Base-by-base conservation (phyloP, 257 asterid species). In the Oldenlandia corymbosa region DNA sequence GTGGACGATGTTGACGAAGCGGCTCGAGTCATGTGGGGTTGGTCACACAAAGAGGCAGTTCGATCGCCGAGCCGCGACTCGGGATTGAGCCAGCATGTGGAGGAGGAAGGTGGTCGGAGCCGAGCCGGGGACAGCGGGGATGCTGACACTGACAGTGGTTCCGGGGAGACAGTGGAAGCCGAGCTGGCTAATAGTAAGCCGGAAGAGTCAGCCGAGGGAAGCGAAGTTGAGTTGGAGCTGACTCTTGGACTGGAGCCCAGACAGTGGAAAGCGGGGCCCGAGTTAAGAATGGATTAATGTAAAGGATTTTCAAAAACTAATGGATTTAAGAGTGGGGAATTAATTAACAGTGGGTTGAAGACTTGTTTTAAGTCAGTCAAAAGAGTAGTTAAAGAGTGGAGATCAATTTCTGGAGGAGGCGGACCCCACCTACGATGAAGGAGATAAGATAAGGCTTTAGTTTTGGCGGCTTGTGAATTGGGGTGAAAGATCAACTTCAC, bases 1-100 rank as follows among this genome's bases (percentile, higher is more conserved):
- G 81, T 75, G 1, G 76, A 72, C 0, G 84, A 79, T 2, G 81
- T 75, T 0, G 76, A 72, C 3, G 65, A 68, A 26, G 80, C 81
- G 32, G 84, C 84, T 34, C 72, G 78, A 27, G 83, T 78, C 5
- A 78, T 78, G 73, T 74, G 75, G 75, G 71, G 83, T 70, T 78
- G 83, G 83, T 63, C 62, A 24, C 75, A 68, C 7, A 62, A 58
- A 32, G 72, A 70, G 1, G 42, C 4, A 0, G 54, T 54, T 8
- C 71, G 74, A 2, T 71, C 78, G 0, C 49, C 76, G 17, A 72
- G 83, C 52, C 69, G 49, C 1, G 52, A 68, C 55, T 78, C 80
- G 10, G 83, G 73, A 4, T 20, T 66, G 69, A 74, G 75, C 47
- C 79, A 69, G 6, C 66, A 54, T 0, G 62, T 17, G 11, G 68